Conservation (phyloP, 1,284 basidiomycete species). For the Rhodotorula mucilaginosa region DNA sequence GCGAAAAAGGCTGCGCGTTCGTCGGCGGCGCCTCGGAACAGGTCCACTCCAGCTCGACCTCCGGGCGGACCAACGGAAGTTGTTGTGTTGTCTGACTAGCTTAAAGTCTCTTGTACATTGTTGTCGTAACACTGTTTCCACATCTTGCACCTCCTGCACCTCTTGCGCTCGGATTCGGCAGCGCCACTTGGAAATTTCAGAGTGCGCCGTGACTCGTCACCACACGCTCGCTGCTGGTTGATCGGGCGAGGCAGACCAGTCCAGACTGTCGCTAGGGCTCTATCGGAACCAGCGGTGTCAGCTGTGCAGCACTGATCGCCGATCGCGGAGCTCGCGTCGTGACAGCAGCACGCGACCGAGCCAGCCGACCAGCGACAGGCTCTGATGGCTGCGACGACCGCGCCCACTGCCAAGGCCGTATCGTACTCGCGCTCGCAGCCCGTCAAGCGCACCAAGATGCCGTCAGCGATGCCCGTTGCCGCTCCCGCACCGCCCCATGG, state of each 20-base stretch:
- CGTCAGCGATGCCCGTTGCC: conserved; percentile 4
- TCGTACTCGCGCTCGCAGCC: background rate
- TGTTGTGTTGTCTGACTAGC: background rate
- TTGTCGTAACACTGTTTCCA: background rate
- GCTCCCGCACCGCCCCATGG: background rate
- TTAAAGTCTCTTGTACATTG: background rate
- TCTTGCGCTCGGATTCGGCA: background rate
- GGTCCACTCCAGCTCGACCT: background rate
- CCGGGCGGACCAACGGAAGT: background rate
- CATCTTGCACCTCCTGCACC: background rate
- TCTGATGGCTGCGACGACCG: conserved; percentile 5
- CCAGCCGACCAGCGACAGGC: background rate
- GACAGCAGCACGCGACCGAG: conserved; percentile 2
- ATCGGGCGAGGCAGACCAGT: too few species aligned
- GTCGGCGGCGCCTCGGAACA: background rate
- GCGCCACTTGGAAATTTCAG: background rate
- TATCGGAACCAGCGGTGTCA: too few species aligned
- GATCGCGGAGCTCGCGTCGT: background rate
- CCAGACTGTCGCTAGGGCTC: too few species aligned
- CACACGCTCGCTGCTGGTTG: too few species aligned
- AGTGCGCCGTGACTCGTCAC: background rate
- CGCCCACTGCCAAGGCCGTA: background rate
- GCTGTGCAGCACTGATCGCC: too few species aligned
- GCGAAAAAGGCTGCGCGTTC: background rate
- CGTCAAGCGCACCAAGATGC: conserved; percentile 6